Conservation (phyloP, 495 filamentous ascomycete species). For the Lichina pygmaea region DNA sequence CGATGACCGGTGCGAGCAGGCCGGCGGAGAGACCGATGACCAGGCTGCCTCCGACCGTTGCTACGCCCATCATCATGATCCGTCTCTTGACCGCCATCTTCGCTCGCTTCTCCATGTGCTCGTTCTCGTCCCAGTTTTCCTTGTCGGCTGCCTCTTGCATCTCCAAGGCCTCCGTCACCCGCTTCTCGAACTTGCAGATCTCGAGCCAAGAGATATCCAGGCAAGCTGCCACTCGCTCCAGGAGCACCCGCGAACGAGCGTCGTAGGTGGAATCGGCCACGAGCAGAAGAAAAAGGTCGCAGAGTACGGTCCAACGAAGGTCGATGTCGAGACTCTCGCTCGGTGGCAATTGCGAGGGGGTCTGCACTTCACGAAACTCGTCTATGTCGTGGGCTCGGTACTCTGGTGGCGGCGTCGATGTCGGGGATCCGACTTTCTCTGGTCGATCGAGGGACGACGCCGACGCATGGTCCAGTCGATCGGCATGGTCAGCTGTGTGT, state of each 20-base stretch:
- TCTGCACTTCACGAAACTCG: conserved; percentile 46
- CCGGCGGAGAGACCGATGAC: conserved; percentile 93
- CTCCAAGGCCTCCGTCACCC: conserved; percentile 85
- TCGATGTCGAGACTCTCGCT: conserved; percentile 82
- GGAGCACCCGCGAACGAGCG: conserved; percentile 55
- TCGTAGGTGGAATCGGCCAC: conserved; percentile 93
- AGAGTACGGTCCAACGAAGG: conserved; percentile 89
- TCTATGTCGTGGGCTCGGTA: conserved; percentile 45
- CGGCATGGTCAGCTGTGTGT: conserved; percentile 4
- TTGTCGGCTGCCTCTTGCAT: conserved; percentile 85
- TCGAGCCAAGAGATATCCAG: conserved; percentile 74
- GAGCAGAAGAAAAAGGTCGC: conserved; percentile 82
- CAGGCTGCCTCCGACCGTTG: conserved; percentile 81
- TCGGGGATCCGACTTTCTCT: conserved; percentile 8
- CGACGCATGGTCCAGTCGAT: neutral
- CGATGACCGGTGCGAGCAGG: conserved; percentile 77
- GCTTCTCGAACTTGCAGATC: conserved; percentile 90
- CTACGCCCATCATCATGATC: conserved; percentile 87
- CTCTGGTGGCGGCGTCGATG: conserved; percentile 16
- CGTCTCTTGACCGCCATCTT: conserved; percentile 57
- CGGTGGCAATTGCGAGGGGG: conserved; percentile 52
- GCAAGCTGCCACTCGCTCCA: conserved; percentile 58
- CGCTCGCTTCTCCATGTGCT: conserved; percentile 70
- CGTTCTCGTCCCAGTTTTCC: conserved; percentile 92
- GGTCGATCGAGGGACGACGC: neutral